phyloP scores from a whole-genome alignment of 768 basidiomycete genomes.

The Pleurotus djamor region DNA sequence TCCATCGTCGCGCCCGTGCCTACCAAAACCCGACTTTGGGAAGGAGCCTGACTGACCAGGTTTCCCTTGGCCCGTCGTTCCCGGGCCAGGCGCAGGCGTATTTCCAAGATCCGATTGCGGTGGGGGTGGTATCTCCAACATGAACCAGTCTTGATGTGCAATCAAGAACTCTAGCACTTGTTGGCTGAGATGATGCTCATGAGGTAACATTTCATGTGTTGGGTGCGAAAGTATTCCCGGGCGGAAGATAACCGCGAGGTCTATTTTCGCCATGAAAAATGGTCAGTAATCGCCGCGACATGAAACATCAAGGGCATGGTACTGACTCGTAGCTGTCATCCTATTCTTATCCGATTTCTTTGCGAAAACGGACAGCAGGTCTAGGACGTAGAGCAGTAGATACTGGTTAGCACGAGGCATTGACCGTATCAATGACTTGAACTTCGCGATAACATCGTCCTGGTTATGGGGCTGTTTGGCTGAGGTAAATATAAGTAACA shows the following conservation, averaged over 20 bases:
- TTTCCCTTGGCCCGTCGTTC: background rate
- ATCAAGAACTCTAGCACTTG: constrained; percentile 94
- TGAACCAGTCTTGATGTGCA: constrained; percentile 94
- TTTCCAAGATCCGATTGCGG: constrained; percentile 28
- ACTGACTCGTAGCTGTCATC: constrained; percentile 93
- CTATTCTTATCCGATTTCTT: constrained; percentile 89
- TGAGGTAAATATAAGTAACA: constrained; percentile 20
- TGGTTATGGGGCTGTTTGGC: constrained; percentile 68
- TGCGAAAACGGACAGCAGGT: constrained; percentile 93
- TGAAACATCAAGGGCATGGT: background rate
- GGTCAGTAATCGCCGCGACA: background rate
- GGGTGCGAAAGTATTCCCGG: constrained; percentile 93
- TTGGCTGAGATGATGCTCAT: constrained; percentile 87
- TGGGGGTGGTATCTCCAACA: constrained; percentile 82
- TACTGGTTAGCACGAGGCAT: constrained; percentile 93
- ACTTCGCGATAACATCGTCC: constrained; percentile 72
- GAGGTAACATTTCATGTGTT: constrained; percentile 79
- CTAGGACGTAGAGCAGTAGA: constrained; percentile 95
- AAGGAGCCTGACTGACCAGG: background rate
- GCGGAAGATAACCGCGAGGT: constrained; percentile 96
- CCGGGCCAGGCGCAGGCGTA: background rate
- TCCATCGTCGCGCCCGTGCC: background rate
- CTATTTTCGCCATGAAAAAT: constrained; percentile 32
- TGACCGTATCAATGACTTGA: constrained; percentile 79
- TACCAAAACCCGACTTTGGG: background rate